Evolutionary conservation across 805 yeast genomes (phyloP).

Genomic region (Wilhelminamyces savonicus): DNA sequence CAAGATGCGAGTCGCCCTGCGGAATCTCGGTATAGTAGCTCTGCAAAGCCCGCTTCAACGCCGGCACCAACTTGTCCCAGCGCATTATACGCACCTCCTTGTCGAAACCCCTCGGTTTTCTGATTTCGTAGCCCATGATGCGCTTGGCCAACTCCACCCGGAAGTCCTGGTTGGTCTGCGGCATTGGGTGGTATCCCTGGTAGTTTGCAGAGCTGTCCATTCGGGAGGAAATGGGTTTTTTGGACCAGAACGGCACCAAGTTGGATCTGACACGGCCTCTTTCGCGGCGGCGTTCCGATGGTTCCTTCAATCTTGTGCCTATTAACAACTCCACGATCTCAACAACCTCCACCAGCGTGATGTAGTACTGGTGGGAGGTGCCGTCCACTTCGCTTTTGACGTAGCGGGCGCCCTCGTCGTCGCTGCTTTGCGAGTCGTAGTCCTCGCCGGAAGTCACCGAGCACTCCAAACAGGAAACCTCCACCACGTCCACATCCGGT

Average conservation of each 20-base stretch:
- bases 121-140: constrained; percentile 55
- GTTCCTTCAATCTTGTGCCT: constrained; percentile 41
- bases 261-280: constrained; percentile 63
- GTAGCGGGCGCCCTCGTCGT: constrained; percentile 13
- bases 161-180: constrained; percentile 25
- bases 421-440: constrained; percentile 14
- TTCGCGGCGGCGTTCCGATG: constrained; percentile 51
- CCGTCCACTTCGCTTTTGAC: constrained; percentile 15
- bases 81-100: constrained; percentile 58
- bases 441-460: constrained; percentile 22
- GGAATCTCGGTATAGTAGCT: constrained; percentile 61
- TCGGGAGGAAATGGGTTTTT: constrained; percentile 48
- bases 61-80: constrained; percentile 56
- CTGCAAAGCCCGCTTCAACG: constrained; percentile 57
- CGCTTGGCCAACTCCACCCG: constrained; percentile 54
- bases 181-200: constrained; percentile 4
- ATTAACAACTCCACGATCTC: constrained; percentile 58
- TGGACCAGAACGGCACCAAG: constrained; percentile 62
- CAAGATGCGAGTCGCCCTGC: constrained; percentile 6
- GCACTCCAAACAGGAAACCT: constrained; percentile 55
- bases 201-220: constrained; percentile 19
- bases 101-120: constrained; percentile 65
- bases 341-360: constrained; percentile 63
- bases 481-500: constrained; percentile 44
- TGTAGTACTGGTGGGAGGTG: constrained; percentile 36